Evolutionary conservation across 2,329 filamentous ascomycete species (phyloP).

Genomic region (Alternaria metachromatica): DNA sequence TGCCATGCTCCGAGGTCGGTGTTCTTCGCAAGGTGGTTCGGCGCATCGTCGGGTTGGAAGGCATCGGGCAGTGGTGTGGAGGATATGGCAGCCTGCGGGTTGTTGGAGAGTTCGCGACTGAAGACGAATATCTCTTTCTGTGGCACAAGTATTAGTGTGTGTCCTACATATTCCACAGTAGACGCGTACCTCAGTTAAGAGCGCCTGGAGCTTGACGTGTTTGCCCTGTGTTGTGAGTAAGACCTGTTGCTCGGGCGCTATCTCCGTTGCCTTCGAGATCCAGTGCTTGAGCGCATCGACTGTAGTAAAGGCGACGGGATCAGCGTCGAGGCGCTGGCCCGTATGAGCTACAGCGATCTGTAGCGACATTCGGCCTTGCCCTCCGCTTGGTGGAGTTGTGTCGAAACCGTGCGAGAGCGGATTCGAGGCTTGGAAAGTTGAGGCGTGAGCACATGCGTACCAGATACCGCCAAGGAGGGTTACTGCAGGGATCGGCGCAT

Average conservation of each 20-base stretch:
- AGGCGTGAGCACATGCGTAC: slow-evolving; percentile 29
- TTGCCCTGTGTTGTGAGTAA: slow-evolving; percentile 84
- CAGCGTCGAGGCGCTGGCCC: slow-evolving; percentile 82
- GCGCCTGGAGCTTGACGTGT: slow-evolving; percentile 79
- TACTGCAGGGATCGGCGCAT: slow-evolving; percentile 40
- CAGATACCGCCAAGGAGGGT: slow-evolving; percentile 32
- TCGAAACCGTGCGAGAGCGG: slow-evolving; percentile 25
- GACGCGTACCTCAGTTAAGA: slow-evolving; percentile 74
- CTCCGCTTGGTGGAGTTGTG: slow-evolving; percentile 28
- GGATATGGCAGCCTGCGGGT: slow-evolving; percentile 55
- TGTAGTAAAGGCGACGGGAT: slow-evolving; percentile 75
- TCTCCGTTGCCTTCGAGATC: slow-evolving; percentile 76
- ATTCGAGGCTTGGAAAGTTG: slow-evolving; percentile 17
- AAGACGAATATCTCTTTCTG: slow-evolving; percentile 92
- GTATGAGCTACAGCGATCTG: slow-evolving; percentile 92
- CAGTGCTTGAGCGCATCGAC: slow-evolving; percentile 85
- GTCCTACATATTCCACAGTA: neutral
- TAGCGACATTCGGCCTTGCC: slow-evolving; percentile 73
- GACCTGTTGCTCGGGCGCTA: slow-evolving; percentile 81
- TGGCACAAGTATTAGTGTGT: slow-evolving; percentile 14
- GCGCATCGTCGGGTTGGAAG: slow-evolving; percentile 67
- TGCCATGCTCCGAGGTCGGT: slow-evolving; percentile 88
- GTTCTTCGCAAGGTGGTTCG: slow-evolving; percentile 82
- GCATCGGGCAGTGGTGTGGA: slow-evolving; percentile 63
- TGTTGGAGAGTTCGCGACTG: slow-evolving; percentile 67